Conservation (phyloP, 768 basidiomycete genomes). For the Mycena latifolia region DNA sequence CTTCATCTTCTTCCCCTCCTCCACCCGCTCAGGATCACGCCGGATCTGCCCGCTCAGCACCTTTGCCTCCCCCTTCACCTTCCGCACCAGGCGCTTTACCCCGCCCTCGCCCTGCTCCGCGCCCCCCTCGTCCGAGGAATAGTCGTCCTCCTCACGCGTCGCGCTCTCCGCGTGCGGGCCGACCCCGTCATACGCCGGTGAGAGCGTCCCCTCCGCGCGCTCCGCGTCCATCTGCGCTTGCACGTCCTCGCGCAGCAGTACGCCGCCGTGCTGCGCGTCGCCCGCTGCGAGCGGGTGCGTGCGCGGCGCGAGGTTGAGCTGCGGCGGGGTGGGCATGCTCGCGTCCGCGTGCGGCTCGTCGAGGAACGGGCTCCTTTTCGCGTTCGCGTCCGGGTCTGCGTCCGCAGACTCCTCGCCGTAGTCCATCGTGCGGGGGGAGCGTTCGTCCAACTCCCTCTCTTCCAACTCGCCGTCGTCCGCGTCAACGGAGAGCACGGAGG, state of each 20-base stretch:
- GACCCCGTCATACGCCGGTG: background rate
- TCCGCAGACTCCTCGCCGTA: background rate
- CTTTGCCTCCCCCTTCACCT: constrained; percentile 20
- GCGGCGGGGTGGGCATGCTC: background rate
- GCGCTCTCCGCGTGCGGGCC: background rate
- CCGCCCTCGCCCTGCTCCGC: background rate
- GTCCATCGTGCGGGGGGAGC: background rate
- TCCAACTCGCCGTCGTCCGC: background rate
- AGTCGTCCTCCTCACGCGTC: background rate
- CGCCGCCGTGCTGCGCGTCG: constrained; percentile 4
- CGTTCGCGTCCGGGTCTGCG: background rate
- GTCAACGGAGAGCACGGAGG: background rate
- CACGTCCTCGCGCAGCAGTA: constrained; percentile 4
- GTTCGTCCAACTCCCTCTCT: background rate
- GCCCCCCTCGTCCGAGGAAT: constrained; percentile 19
- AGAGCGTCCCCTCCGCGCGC: constrained; percentile 2
- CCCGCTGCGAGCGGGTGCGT: constrained; percentile 23
- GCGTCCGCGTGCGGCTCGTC: background rate
- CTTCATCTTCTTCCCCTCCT: constrained; percentile 32
- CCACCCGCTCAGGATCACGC: constrained; percentile 6
- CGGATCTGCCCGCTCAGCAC: constrained; percentile 14
- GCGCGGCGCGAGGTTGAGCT: constrained; percentile 20
- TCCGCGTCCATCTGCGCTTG: constrained; percentile 28
- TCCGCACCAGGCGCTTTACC: constrained; percentile 3
- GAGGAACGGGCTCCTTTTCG: background rate